A percentile compares a stretch with the other conserved stretches of the same genome.
These are phyloP conservation scores for Syzygium malaccense DNA, from an alignment of 441 rosid genomes.

Conservation along the genomic window DNA sequence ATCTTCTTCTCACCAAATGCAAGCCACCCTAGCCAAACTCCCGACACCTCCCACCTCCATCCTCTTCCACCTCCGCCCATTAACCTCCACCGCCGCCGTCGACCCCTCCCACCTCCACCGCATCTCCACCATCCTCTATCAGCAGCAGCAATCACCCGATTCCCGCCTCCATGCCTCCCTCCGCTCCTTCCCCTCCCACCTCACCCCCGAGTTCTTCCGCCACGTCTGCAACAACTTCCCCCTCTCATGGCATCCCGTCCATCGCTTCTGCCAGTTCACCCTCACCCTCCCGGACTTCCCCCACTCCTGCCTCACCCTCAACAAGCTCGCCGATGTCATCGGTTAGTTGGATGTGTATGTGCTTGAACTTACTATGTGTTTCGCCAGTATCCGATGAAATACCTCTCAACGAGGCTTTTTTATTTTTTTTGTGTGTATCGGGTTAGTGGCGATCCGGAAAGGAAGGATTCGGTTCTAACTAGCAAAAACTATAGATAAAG, in stretches of 20 bases:
- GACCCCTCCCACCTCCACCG: slow-evolving; percentile 50
- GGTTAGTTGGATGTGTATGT: slow-evolving; percentile 20
- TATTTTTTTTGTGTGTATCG: too few species aligned
- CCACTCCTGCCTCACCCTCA: slow-evolving; percentile 48
- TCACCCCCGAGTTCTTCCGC: slow-evolving; percentile 74
- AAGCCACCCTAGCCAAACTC: too few species aligned
- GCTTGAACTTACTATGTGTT: too few species aligned
- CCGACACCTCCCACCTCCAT: too few species aligned
- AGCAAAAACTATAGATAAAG: too few species aligned
- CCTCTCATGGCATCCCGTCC: slow-evolving; percentile 75
- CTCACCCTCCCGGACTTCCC: slow-evolving; percentile 23
- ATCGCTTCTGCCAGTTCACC: slow-evolving; percentile 61
- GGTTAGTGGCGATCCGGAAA: too few species aligned
- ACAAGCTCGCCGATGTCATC: slow-evolving; percentile 51
- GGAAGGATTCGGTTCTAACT: too few species aligned
- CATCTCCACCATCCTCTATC: slow-evolving; percentile 76
- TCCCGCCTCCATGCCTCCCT: slow-evolving; percentile 55
- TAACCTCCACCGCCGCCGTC: slow-evolving; percentile 6
- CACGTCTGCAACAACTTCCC: slow-evolving; percentile 84
- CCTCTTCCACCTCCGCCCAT: too few species aligned
- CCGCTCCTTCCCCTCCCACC: slow-evolving; percentile 25
- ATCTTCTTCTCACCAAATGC: too few species aligned
- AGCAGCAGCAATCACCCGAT: slow-evolving; percentile 61
- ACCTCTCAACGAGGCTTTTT: too few species aligned
- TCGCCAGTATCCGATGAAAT: too few species aligned